phyloP scores from a whole-genome alignment of 257 asterid species.

The Capsicum pubescens region DNA sequence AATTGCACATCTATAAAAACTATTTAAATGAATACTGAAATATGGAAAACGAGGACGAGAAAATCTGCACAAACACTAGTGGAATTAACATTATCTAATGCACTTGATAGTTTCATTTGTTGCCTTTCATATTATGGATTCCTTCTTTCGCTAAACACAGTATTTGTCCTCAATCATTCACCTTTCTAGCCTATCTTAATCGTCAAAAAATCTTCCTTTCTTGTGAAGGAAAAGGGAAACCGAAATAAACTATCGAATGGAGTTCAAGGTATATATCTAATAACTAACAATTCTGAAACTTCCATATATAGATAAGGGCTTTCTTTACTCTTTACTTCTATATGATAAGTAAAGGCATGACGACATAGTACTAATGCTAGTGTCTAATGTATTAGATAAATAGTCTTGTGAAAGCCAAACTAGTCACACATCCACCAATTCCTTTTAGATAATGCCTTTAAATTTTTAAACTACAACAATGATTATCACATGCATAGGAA shows the following conservation, averaged over 20 bases:
- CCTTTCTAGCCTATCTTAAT: background rate
- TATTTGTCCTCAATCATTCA: background rate
- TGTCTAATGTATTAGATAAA: background rate
- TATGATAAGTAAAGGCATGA: background rate
- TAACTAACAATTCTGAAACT: background rate
- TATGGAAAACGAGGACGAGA: background rate
- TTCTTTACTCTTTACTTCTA: background rate
- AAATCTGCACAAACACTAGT: background rate
- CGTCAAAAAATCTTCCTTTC: background rate
- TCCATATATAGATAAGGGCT: background rate
- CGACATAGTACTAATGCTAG: background rate
- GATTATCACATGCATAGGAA: slow-evolving; percentile 4
- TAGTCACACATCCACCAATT: background rate
- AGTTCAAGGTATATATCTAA: background rate
- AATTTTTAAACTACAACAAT: background rate
- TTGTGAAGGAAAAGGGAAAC: background rate
- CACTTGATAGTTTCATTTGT: background rate
- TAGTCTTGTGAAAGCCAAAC: background rate
- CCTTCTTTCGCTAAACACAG: background rate
- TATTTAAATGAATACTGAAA: background rate
- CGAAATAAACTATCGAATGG: background rate
- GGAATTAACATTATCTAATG: background rate
- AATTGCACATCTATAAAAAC: background rate
- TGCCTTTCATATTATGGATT: background rate
- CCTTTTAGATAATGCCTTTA: background rate